Base-by-base conservation (phyloP, 768 basidiomycete genomes). In the Leccinum boreale region DNA sequence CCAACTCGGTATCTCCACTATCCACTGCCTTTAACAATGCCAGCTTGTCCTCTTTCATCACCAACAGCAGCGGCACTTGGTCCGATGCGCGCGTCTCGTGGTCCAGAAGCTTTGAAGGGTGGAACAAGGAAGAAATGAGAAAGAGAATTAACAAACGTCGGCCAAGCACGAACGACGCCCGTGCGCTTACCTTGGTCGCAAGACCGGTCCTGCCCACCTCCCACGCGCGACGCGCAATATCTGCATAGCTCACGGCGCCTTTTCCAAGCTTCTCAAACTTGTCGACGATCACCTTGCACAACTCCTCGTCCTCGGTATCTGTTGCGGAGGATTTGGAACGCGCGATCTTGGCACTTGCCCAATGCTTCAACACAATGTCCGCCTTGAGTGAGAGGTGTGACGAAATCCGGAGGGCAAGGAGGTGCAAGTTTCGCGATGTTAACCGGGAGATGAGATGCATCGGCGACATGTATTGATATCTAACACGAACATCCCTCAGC, bases 171-270 rank as follows among this genome's bases (percentile, higher is more conserved):
- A 19, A 44, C 42, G 42, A 44, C 11, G 19, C 19, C 19, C n/a
- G 5, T 44, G 42, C 19, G 1, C 53, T 59, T 60, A 92, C 94
- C 83, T 90, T 90, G 2, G 92, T 93, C 0, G 94, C 94, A 51
- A 98, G 74, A 46, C 84, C 82, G 3, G 81, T 80, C 56, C 93
- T 73, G 1, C 95, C 94, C 15, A 86, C 85, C 68, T 92, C 87
- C 94, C 95, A 98, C 29, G 96, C 95, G 48, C 87, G 85, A 71
- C 86, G 86, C 4, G 97, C 94, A 62, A 98, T 94, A 58, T 97
- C 96, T 9, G 95, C 94, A 70, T 94, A 98, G 67, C 90, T 93
- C 17, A 97, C 92, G 8, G 84, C 84, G 1, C 79, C 81, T 17
- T 86, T 84, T 17, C 92, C 92, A 39, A 95, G 78, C 56, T 83